These are phyloP conservation scores for Trichoderma sp. DNA, from an alignment of 2,329 filamentous ascomycete species.

Conservation along the genomic window DNA sequence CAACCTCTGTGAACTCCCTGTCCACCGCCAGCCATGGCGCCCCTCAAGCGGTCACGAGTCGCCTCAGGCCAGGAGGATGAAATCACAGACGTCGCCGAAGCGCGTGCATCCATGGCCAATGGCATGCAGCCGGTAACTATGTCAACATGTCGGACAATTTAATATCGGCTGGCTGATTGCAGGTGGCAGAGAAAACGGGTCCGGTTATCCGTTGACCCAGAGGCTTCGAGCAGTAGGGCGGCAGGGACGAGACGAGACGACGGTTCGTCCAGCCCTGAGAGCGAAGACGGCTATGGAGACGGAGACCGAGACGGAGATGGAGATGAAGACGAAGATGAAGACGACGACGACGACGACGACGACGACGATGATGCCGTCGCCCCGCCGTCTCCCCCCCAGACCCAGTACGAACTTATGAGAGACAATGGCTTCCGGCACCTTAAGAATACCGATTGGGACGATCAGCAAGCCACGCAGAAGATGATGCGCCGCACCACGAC, in stretches of 20 bases:
- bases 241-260: constrained; percentile 23
- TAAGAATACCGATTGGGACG: constrained; percentile 54
- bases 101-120: constrained; percentile 40
- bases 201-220: constrained; percentile 31
- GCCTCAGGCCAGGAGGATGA: constrained; percentile 32
- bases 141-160: background rate
- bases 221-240: background rate
- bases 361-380: constrained; percentile 30
- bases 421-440: constrained; percentile 59
- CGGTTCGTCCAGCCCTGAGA: constrained; percentile 30
- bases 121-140: constrained; percentile 27
- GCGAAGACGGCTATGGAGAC: constrained; percentile 24
- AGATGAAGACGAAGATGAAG: too few relatives aligned
- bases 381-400: constrained; percentile 43
- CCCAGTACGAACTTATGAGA: constrained; percentile 60
- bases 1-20: background rate
- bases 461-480: constrained; percentile 62
- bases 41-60: constrained; percentile 13
- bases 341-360: constrained; percentile 14
- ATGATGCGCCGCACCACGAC: constrained; percentile 47
- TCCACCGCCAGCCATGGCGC: background rate
- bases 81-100: constrained; percentile 35
- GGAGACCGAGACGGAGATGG: too few relatives aligned
- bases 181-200: constrained; percentile 33
- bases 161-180: constrained; percentile 27